Evolutionary conservation across 139 green algal genomes (phyloP).

Genomic region (Closterium sp.): DNA sequence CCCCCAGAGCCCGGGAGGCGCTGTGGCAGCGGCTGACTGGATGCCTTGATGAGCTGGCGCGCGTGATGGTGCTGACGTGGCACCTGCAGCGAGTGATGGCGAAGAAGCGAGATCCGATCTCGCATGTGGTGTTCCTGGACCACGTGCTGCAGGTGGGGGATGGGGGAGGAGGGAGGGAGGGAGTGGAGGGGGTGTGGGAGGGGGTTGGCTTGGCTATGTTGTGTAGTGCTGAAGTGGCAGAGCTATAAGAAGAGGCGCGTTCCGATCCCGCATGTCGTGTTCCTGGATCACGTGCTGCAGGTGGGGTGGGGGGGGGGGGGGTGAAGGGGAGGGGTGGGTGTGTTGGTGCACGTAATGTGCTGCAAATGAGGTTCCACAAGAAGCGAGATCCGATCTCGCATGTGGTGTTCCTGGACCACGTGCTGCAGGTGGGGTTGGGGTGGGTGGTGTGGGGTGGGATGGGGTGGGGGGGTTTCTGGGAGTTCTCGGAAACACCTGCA

Average conservation of each 20-base stretch:
- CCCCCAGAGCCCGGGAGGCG: constrained; percentile 52
- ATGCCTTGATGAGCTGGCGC: constrained; percentile 65
- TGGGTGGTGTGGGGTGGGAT: constrained; percentile 56
- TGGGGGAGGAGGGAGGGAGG: not conserved
- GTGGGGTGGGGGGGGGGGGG: not conserved
- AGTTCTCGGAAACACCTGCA: no score
- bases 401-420: no score
- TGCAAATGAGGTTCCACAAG: no score
- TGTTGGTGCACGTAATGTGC: no score
- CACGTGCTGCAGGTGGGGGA: constrained; percentile 65
- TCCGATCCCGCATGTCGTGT: constrained; percentile 83
- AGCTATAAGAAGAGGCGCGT: constrained; percentile 91
- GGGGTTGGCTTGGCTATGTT: no score
- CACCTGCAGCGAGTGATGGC: constrained; percentile 79
- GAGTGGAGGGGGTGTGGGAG: no score
- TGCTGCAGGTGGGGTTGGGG: not conserved
- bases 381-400: no score
- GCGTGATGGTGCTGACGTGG: constrained; percentile 50
- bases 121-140: constrained; percentile 85
- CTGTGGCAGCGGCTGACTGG: constrained; percentile 68
- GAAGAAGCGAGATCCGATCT: constrained; percentile 92
- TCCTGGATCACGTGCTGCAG: constrained; percentile 75
- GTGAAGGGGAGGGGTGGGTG: no score
- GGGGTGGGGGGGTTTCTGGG: constrained; percentile 88
- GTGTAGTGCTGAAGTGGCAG: constrained; percentile 58